phyloP scores from a whole-genome alignment of 2,329 filamentous ascomycete species.

The Teratosphaeria nubilosa region DNA sequence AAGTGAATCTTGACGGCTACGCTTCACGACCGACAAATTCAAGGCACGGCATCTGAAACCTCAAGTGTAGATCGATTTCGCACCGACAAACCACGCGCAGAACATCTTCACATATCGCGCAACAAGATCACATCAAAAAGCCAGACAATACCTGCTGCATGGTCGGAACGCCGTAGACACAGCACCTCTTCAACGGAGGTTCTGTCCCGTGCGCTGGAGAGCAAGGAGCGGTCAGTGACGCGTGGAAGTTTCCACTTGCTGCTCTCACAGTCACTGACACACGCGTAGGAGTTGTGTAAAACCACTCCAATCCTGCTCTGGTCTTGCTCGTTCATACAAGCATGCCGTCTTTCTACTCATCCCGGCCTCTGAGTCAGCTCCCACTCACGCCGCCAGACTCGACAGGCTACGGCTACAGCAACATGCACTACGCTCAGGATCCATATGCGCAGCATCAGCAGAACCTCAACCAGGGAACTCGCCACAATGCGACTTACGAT shows the following conservation, averaged over 20 bases:
- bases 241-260: background rate
- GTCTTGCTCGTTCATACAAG: constrained; percentile 30
- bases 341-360: constrained; percentile 43
- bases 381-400: constrained; percentile 42
- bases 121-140: background rate
- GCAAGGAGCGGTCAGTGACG: constrained; percentile 10
- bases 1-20: background rate
- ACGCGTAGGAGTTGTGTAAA: background rate
- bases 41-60: background rate
- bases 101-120: background rate
- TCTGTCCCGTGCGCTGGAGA: constrained; percentile 2
- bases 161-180: constrained; percentile 3
- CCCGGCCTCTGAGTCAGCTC: constrained; percentile 31
- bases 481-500: constrained; percentile 35
- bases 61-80: background rate
- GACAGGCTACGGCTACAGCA: constrained; percentile 29
- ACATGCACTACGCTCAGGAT: constrained; percentile 36
- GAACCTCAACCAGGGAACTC: constrained; percentile 17
- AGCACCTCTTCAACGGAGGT: background rate
- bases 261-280: background rate
- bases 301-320: constrained; percentile 25
- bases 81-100: background rate
- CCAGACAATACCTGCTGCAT: constrained; percentile 3
- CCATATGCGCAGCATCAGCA: constrained; percentile 32
- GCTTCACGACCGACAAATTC: background rate